Base-by-base conservation (phyloP, 2,329 filamentous ascomycete genomes). In the Tolypocladium guangdongense region DNA sequence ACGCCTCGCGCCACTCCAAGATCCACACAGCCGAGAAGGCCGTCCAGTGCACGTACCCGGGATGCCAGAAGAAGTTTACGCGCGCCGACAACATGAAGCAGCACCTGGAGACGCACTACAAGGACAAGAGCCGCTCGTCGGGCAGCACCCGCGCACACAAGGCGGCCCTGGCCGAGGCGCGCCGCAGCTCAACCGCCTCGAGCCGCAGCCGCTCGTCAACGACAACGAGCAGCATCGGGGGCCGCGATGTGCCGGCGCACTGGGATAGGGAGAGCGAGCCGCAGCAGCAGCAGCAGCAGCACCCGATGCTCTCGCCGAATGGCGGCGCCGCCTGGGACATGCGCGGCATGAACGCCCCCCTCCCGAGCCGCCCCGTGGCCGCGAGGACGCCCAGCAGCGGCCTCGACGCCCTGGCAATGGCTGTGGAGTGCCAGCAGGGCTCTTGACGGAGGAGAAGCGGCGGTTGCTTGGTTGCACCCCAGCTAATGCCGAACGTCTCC, bases 1-100 rank as follows among this genome's bases (percentile, higher is more conserved):
- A 92, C 63, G 87, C 88, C n/a, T 89, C 88, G 45, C 83, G 88
- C 41, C 88, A 92, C 67, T 87, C 87, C 55, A 90, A 90, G 69
- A 90, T 90, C 63, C 88, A 92, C 73, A 89, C 86, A 1, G 86
- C 86, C 49, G 87, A 89, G 69, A 91, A 91, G 72, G 83, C 83
- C 16, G 85, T 89, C 24, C 80, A 77, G 38, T 85, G 82, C 70
- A 77, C 83, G 35, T 87, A 78, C 62, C 72, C 77, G 0, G 85
- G 85, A 55, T 91, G 87, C 73, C 80, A 82, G 68, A 90, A 90
- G 72, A 87, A 86, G 63, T 91, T 91, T 62, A 90, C 86, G 12
- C 84, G 87, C 58, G 84, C 86, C 61, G 87, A 91, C 75, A 91
- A 91, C 74, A 91, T 91, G 87, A 89, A 90, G 75, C 87, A 90